Evolutionary conservation across 2,329 filamentous ascomycete genomes (phyloP).

Genomic region (Cladosporium sp.): DNA sequence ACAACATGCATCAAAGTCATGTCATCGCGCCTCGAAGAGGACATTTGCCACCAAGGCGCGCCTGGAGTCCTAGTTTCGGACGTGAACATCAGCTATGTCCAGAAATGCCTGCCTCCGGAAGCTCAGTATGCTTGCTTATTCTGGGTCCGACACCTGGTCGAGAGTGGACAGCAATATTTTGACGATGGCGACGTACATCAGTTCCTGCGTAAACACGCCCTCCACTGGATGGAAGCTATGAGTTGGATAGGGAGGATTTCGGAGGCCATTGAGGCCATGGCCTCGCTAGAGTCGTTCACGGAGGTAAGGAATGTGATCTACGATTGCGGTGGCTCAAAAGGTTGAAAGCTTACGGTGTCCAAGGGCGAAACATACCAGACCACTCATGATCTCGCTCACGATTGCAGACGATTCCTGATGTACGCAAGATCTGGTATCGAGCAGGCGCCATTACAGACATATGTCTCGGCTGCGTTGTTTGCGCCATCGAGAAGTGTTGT

Average conservation of each 20-base stretch:
- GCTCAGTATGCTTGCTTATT: too few species aligned
- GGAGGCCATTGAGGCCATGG: not conserved
- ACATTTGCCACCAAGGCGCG: too few species aligned
- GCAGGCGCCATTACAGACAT: conserved; percentile 1
- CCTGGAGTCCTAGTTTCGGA: too few species aligned
- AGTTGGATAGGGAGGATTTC: not conserved
- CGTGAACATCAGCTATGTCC: too few species aligned
- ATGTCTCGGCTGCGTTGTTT: not conserved
- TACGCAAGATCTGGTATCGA: conserved; percentile 1
- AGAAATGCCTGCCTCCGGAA: too few species aligned
- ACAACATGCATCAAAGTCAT: too few species aligned
- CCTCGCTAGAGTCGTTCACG: not conserved
- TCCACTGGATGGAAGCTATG: too few species aligned
- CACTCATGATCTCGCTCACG: not conserved
- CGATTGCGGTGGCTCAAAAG: not conserved
- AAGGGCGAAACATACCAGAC: not conserved
- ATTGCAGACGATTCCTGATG: not conserved
- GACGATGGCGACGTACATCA: too few species aligned
- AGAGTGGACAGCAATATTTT: too few species aligned
- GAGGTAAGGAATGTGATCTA: not conserved
- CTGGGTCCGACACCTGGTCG: too few species aligned
- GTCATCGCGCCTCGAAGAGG: too few species aligned
- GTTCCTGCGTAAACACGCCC: too few species aligned
- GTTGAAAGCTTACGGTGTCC: not conserved
- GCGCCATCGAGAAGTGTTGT: not conserved